These are phyloP conservation scores for Fraxinus velutina DNA, from an alignment of 305 asterid genomes.

Conservation along the genomic window DNA sequence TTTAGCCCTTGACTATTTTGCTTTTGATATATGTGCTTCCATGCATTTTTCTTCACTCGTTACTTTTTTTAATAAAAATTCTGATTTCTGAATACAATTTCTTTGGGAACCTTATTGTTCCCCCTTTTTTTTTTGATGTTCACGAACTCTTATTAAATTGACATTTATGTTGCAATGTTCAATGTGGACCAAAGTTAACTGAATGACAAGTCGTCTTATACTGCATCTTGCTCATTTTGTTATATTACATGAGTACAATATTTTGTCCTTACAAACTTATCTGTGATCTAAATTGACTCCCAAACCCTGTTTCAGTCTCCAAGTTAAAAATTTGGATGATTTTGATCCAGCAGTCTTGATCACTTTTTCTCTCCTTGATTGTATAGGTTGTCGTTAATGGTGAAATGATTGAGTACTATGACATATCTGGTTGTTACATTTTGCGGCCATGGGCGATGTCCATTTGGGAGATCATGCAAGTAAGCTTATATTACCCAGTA, in stretches of 20 bases:
- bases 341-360: neutral
- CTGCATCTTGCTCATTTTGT: neutral
- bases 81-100: neutral
- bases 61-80: neutral
- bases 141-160: neutral
- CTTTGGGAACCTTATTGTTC: neutral
- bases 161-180: neutral
- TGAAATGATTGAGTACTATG: conserved; percentile 87
- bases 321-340: neutral
- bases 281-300: neutral
- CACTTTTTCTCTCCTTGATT: conserved; percentile 10
- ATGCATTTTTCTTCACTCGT: neutral
- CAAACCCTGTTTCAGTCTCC: neutral
- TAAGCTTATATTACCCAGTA: conserved; percentile 32
- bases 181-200: neutral
- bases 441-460: conserved; percentile 97
- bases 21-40: neutral
- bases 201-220: neutral
- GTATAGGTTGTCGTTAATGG: conserved; percentile 78
- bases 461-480: conserved; percentile 88
- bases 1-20: neutral
- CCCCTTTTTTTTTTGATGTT: neutral
- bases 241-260: neutral
- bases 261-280: neutral
- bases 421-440: conserved; percentile 92